phyloP scores from a whole-genome alignment of 2,329 filamentous ascomycete genomes.

The Trichophaea hybrida region DNA sequence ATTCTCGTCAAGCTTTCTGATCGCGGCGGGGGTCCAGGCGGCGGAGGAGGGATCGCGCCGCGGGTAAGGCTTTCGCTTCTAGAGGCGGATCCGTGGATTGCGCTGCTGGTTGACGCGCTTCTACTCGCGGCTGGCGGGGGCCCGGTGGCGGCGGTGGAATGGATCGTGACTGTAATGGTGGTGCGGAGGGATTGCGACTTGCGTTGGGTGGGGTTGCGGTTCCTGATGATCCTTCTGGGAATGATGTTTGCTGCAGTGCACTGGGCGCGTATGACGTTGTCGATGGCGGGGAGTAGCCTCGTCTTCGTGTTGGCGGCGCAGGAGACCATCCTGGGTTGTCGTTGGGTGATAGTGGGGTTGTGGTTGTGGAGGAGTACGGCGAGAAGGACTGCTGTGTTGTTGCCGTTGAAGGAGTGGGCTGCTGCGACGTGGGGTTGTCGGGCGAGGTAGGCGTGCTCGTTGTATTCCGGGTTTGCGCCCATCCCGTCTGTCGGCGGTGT shows the following conservation, averaged over 20 bases:
- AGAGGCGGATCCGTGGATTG: background rate
- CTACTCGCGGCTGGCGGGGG: constrained; percentile 16
- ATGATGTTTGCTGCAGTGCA: constrained; percentile 16
- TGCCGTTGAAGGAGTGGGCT: constrained; percentile 18
- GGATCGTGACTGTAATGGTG: constrained; percentile 3
- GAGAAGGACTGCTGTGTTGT: constrained; percentile 12
- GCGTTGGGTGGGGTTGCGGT: constrained; percentile 1
- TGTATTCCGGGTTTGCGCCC: constrained; percentile 12
- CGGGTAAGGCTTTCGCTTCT: constrained; percentile 11
- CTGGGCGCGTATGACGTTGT: background rate
- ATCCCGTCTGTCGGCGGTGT: constrained; percentile 16
- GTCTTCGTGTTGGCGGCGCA: constrained; percentile 5
- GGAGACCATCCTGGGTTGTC: constrained; percentile 13
- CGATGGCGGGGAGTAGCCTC: constrained; percentile 15
- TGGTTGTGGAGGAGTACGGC: constrained; percentile 14
- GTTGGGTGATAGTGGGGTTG: constrained; percentile 18
- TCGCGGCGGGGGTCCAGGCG: constrained; percentile 13
- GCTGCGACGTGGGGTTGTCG: constrained; percentile 9
- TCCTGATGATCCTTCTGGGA: constrained; percentile 10
- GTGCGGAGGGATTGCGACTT: background rate
- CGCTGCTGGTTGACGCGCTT: constrained; percentile 14
- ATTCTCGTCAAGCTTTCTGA: constrained; percentile 2
- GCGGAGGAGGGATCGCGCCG: constrained; percentile 18
- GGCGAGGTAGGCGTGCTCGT: constrained; percentile 16
- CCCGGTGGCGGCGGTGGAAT: constrained; percentile 20